phyloP scores from a whole-genome alignment of 2,329 filamentous ascomycete species.

The Fusarium pilosicola region DNA sequence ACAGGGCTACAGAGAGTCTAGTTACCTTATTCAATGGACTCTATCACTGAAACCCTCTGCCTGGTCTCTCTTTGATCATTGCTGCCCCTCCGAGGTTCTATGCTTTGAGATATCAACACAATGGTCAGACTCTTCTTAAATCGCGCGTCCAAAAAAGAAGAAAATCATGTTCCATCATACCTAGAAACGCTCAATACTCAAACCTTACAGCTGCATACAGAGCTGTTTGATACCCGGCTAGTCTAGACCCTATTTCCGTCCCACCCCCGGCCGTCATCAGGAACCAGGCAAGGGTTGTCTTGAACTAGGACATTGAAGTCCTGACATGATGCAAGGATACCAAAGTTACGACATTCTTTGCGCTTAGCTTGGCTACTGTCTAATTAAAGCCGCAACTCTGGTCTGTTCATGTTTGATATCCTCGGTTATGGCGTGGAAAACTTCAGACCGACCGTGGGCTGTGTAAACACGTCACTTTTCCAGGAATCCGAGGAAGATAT shows the following conservation, averaged over 20 bases:
- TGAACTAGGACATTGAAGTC: constrained; percentile 38
- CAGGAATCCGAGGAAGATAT: constrained; percentile 15
- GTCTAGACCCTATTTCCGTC: constrained; percentile 2
- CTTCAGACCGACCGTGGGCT: constrained; percentile 4
- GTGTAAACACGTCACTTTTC: constrained; percentile 35
- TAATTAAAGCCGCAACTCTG: constrained; percentile 27
- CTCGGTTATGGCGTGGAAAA: constrained; percentile 34
- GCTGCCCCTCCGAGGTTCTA: not conserved
- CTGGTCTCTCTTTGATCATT: not conserved
- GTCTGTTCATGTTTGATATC: constrained; percentile 17
- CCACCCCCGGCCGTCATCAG: constrained; percentile 18
- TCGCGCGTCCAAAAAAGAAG: not conserved
- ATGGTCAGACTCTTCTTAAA: not conserved
- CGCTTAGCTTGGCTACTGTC: constrained; percentile 1
- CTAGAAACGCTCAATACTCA: not conserved
- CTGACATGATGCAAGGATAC: constrained; percentile 23
- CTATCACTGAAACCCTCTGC: not conserved
- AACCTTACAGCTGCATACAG: not conserved
- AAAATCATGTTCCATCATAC: not conserved
- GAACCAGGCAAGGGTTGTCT: constrained; percentile 31
- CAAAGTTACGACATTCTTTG: constrained; percentile 11
- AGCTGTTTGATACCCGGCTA: not conserved
- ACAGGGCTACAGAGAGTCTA: constrained; percentile 4
- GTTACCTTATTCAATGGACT: not conserved
- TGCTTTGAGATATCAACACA: not conserved